Evolutionary conservation across 352 stramenopile genomes (phyloP), one percentile per base, ranked within the genome.

Genomic region (Bremia lactucae): DNA sequence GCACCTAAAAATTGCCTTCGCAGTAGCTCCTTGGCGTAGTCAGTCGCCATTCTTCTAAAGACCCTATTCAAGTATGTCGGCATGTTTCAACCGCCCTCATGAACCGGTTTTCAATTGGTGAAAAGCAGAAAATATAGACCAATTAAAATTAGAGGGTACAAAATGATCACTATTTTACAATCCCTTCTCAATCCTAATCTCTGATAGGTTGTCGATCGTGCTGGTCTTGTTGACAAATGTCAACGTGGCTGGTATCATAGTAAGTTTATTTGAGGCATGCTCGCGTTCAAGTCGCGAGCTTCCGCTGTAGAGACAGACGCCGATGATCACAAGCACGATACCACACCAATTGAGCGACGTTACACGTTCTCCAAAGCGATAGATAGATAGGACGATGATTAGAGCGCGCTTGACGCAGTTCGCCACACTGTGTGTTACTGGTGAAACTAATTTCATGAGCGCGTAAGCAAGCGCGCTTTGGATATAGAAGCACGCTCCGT

Each of bases 361-460:
- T 39, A 95, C 70, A 23, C 68, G 53, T 51, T 95, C 87, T 31
- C 84, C 83, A 53, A 90, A 96, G 49, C 87, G 82, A 34, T 79
- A 84, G 50, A 96, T 95, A 19, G 83, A 95, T 29, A 93, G 70
- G 62, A 84, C 80, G 37, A 96, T 94, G 29, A 95, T 79, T 42
- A 95, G 58, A 24, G 83, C 74, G 18, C 86, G 72, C 65, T 96
- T 96, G 36, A 94, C 71, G 40, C 83, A 95, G 61, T 95, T 95
- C 14, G 78, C 80, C 25, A 96, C 86, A 42, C 79, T 94, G 59
- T 94, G 82, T 42, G 79, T 92, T 42, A 96, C 83, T 19, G 86
- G 83, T 22, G 78, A 91, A 53, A 96, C 80, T 46, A 89, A 67
- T 51, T 77, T 91, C 83, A 96, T 95, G 35, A 92, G 82, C 68